A percentile compares a stretch with the other conserved stretches of the same genome.
Conservation (phyloP, 192 early-diverging fungal genomes). For the Gorgonomyces haynaldii region DNA sequence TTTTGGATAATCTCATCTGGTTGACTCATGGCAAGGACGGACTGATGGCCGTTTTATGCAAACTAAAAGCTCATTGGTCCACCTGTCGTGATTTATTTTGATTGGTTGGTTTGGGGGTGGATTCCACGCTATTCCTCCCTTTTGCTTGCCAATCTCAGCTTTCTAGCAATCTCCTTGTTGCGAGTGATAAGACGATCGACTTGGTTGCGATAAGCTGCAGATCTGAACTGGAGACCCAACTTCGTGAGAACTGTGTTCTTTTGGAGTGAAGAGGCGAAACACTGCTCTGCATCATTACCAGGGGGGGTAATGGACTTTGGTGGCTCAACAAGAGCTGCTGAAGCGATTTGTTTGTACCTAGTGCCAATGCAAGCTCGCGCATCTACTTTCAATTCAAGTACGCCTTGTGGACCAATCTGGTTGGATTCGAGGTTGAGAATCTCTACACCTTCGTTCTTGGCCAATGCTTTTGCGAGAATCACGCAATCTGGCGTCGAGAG, state of each 20-base stretch:
- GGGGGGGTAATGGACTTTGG: conserved; percentile 20
- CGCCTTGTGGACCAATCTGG: conserved; percentile 29
- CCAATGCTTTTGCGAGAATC: conserved; percentile 27
- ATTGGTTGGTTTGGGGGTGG: no score
- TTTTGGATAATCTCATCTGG: conserved; percentile 17
- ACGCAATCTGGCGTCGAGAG: conserved; percentile 19
- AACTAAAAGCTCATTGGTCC: no score
- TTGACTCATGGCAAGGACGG: no score
- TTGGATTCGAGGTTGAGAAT: conserved; percentile 31
- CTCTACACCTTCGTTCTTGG: conserved; percentile 19
- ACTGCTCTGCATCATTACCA: conserved; percentile 43
- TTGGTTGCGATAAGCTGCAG: conserved; percentile 29
- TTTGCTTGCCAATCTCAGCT: conserved; percentile 5
- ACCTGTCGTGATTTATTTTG: no score
- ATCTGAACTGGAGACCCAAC: conserved; percentile 26
- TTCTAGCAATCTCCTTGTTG: conserved; percentile 37
- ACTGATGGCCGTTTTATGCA: no score
- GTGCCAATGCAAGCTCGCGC: conserved; percentile 28
- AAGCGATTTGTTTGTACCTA: conserved; percentile 23
- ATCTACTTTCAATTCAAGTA: conserved; percentile 32
- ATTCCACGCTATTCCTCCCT: no score
- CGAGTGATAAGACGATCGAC: conserved; percentile 29
- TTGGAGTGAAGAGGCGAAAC: conserved; percentile 23
- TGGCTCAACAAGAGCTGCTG: conserved; percentile 26
- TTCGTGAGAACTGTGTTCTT: conserved; percentile 31